These are phyloP conservation scores for Citrus unshiu DNA, from an alignment of 345 rosid species.

Conservation along the genomic window DNA sequence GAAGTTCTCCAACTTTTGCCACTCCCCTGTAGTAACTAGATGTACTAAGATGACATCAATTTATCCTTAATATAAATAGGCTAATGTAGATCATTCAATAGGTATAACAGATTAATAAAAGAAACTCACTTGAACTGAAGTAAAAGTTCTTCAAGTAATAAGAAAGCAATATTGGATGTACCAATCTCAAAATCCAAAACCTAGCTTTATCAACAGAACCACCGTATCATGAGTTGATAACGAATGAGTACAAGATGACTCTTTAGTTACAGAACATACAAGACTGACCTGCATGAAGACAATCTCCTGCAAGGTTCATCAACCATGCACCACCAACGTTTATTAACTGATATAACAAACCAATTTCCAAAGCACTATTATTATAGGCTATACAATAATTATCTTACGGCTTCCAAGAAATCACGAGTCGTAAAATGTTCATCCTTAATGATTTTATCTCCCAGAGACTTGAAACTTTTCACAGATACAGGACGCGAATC, in stretches of 20 bases:
- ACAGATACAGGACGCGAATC: constrained; percentile 47
- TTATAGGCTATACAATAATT: neutral
- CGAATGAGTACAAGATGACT: constrained; percentile 3
- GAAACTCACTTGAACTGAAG: constrained; percentile 46
- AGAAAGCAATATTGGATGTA: constrained; percentile 42
- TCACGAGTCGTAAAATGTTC: constrained; percentile 67
- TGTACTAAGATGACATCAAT: neutral
- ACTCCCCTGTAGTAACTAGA: constrained; percentile 40
- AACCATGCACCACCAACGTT: neutral
- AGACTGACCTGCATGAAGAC: constrained; percentile 60
- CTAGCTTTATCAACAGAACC: constrained; percentile 16
- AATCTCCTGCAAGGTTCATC: constrained; percentile 45
- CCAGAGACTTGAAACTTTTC: constrained; percentile 46
- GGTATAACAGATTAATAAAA: neutral
- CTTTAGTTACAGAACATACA: neutral
- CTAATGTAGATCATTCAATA: neutral
- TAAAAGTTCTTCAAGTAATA: constrained; percentile 54
- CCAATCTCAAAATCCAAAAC: constrained; percentile 68
- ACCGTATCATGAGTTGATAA: neutral
- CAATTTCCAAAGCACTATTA: neutral
- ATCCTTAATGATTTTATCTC: constrained; percentile 51
- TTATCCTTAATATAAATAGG: neutral
- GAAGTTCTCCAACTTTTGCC: constrained; percentile 62
- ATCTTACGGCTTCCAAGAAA: constrained; percentile 70
- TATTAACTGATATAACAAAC: neutral